Percentiles rank a stretch among this genome's conserved stretches.
phyloP scores from a whole-genome alignment of 148 eudicot genomes.

The Heliamphora exappendiculata region DNA sequence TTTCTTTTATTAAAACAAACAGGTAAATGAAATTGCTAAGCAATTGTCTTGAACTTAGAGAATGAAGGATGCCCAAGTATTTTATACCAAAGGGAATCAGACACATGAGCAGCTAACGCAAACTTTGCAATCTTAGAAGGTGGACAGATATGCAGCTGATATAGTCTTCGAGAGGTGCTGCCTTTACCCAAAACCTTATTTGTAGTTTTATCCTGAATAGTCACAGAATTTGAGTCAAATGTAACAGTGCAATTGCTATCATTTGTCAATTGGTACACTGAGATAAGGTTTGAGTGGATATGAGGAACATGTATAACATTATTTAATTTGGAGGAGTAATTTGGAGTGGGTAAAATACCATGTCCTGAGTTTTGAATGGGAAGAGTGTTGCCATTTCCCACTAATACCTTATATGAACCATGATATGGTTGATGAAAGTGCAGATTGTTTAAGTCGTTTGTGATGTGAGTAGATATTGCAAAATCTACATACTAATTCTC shows the following conservation, averaged over 20 bases:
- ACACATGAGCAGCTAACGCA: not conserved
- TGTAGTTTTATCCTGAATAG: not conserved
- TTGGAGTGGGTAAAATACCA: not conserved
- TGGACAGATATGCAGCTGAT: not conserved
- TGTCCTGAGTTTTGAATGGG: not conserved
- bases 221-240: not conserved
- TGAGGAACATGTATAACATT: not conserved
- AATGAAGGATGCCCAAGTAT: not conserved
- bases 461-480: not conserved
- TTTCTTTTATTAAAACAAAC: too few species aligned
- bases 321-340: not conserved
- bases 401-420: not conserved
- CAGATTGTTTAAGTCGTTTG: not conserved
- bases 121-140: not conserved
- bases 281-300: not conserved
- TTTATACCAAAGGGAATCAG: not conserved
- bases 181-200: too few species aligned
- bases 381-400: not conserved
- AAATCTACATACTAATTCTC: not conserved
- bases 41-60: too few species aligned
- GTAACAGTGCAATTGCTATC: not conserved
- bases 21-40: not conserved
- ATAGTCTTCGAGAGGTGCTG: too few species aligned
- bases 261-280: not conserved
- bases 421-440: not conserved